Conservation (phyloP, 2,329 filamentous ascomycete genomes). For the Colletotrichum endophyticum region DNA sequence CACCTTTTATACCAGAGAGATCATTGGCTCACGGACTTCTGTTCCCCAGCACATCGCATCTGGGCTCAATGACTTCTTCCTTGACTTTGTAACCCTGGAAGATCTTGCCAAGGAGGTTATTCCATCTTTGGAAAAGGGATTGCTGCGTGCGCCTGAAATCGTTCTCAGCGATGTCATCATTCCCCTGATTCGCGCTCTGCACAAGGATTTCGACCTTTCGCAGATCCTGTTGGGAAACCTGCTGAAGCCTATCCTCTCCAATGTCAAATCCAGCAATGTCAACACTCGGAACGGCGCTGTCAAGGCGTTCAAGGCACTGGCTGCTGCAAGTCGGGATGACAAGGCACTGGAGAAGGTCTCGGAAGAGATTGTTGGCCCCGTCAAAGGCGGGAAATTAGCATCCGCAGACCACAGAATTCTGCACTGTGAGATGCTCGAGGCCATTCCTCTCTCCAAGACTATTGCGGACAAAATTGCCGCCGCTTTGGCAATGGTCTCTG, state of each 20-base stretch:
- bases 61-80: constrained; percentile 83
- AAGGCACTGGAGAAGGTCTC: constrained; percentile 68
- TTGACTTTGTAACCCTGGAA: constrained; percentile 71
- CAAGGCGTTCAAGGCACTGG: constrained; percentile 74
- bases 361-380: constrained; percentile 77
- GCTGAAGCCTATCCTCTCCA: constrained; percentile 86
- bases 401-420: constrained; percentile 84
- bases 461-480: constrained; percentile 71
- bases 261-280: constrained; percentile 87
- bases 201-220: constrained; percentile 77
- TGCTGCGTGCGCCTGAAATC: constrained; percentile 89
- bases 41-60: constrained; percentile 75
- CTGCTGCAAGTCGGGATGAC: constrained; percentile 63
- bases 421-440: constrained; percentile 80
- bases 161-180: constrained; percentile 81
- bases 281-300: constrained; percentile 78
- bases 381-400: constrained; percentile 85
- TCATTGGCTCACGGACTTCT: constrained; percentile 77
- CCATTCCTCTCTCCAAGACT: constrained; percentile 62
- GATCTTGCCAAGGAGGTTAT: constrained; percentile 79
- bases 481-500: constrained; percentile 70
- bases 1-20: constrained; percentile 83
- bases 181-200: constrained; percentile 73
- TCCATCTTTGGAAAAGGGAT: constrained; percentile 84
- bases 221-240: constrained; percentile 73